A percentile compares a stretch with the other conserved stretches of the same genome.
phyloP scores from a whole-genome alignment of 2,329 filamentous ascomycete genomes.

The Knoxdaviesia proteae region DNA sequence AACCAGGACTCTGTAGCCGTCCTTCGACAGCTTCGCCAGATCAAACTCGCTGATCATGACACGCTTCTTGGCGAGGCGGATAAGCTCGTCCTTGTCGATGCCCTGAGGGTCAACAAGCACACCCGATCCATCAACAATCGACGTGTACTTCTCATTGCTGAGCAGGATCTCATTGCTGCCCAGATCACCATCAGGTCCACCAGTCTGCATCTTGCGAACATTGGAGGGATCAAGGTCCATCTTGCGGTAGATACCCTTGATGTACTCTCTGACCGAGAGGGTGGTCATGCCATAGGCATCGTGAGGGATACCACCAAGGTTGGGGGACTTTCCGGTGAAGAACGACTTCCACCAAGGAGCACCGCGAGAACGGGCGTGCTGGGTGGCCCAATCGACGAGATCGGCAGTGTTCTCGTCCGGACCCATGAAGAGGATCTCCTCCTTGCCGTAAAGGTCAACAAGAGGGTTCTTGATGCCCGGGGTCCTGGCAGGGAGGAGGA shows the following conservation, averaged over 20 bases:
- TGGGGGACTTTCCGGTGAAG: slow-evolving; percentile 96
- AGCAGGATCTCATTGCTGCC: slow-evolving; percentile 96
- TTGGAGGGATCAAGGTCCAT: slow-evolving; percentile 67
- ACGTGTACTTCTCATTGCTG: slow-evolving; percentile 84
- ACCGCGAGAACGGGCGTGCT: slow-evolving; percentile 69
- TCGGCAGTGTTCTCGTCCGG: slow-evolving; percentile 98
- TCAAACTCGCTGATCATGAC: slow-evolving; percentile 85
- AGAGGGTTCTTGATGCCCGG: slow-evolving; percentile 98
- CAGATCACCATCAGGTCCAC: slow-evolving; percentile 87
- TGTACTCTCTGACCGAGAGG: slow-evolving; percentile 84
- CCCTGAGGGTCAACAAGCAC: slow-evolving; percentile 87
- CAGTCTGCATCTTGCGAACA: slow-evolving; percentile 89
- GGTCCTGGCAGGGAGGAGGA: slow-evolving; percentile 71
- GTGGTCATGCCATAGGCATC: slow-evolving; percentile 97
- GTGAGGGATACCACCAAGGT: slow-evolving; percentile 88
- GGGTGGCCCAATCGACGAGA: slow-evolving; percentile 95
- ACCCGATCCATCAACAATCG: slow-evolving; percentile 89
- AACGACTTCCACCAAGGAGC: slow-evolving; percentile 99
- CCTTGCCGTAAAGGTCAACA: slow-evolving; percentile 81
- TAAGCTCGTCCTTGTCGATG: slow-evolving; percentile 62
- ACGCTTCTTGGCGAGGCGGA: slow-evolving; percentile 66
- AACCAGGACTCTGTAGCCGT: slow-evolving; percentile 80
- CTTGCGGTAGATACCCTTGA: slow-evolving; percentile 94
- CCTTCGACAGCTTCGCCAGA: slow-evolving; percentile 58
- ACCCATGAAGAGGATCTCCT: slow-evolving; percentile 96